Conservation (phyloP, 2,329 filamentous ascomycete genomes). For the Sclerotinia sclerotiorum region DNA sequence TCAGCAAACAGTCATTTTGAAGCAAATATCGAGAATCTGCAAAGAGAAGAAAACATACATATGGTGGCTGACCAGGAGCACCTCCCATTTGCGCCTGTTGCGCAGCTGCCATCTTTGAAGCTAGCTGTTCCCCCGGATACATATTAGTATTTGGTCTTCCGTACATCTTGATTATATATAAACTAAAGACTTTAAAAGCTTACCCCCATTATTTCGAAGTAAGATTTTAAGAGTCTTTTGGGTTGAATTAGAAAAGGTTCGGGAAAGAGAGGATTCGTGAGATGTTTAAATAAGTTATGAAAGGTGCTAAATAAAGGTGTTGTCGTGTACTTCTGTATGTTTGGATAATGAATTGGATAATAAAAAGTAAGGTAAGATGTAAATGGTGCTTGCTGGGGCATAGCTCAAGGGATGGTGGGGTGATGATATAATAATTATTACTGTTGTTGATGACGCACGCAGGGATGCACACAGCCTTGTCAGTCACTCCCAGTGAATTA, state of each 20-base stretch:
- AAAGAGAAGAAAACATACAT: constrained; percentile 11
- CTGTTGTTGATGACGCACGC: constrained; percentile 10
- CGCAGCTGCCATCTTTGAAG: constrained; percentile 24
- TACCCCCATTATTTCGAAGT: constrained; percentile 23
- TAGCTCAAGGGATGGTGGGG: constrained; percentile 13
- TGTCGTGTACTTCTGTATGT: neutral
- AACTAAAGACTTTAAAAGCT: constrained; percentile 20
- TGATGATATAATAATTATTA: constrained; percentile 10
- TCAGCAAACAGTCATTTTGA: constrained; percentile 15
- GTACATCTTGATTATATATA: constrained; percentile 13
- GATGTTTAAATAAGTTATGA: neutral
- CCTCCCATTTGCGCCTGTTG: constrained; percentile 19
- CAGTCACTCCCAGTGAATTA: neutral
- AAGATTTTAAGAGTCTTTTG: constrained; percentile 20
- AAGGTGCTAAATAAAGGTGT: neutral
- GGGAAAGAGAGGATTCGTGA: neutral
- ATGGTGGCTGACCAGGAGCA: constrained; percentile 19
- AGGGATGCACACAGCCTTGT: constrained; percentile 17
- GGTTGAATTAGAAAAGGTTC: neutral
- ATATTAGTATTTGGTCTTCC: constrained; percentile 19
- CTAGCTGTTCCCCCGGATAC: constrained; percentile 20
- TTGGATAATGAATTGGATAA: neutral
- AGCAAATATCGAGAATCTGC: neutral
- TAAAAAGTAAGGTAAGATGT: neutral
- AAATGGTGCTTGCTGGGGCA: neutral